Conservation (phyloP, 331 rosid genomes). For the Telfairia occidentalis region DNA sequence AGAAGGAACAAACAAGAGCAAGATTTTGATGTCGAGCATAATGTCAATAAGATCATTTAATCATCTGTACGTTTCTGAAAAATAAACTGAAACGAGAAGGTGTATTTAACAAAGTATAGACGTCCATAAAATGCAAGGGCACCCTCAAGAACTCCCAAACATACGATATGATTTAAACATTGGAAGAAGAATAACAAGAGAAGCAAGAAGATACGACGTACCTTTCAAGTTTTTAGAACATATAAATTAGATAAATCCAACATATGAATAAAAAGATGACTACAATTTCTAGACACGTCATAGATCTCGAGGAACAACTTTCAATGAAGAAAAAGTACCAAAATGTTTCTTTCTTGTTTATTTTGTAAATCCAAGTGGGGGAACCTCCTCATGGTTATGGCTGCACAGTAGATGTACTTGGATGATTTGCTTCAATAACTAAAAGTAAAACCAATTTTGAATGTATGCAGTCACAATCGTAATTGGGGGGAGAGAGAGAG, state of each 20-base stretch:
- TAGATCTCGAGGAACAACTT: background rate
- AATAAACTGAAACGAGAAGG: background rate
- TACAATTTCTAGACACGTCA: background rate
- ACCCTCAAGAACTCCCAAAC: background rate
- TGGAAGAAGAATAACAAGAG: background rate
- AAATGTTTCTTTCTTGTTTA: background rate
- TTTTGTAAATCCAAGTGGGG: background rate
- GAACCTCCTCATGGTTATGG: too few species aligned
- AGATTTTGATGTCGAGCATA: background rate
- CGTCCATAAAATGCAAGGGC: background rate
- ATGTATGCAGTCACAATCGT: background rate
- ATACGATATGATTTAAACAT: background rate
- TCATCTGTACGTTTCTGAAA: background rate
- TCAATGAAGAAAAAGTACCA: background rate
- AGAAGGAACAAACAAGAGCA: conserved; percentile 2
- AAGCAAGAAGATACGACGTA: background rate
- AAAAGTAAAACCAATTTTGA: background rate
- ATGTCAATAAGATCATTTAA: background rate
- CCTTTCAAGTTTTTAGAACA: background rate
- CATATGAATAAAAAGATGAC: background rate
- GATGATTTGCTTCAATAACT: background rate
- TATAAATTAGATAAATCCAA: background rate
- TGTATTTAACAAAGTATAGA: background rate
- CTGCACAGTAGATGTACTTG: background rate
- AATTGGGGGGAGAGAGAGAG: background rate